A percentile compares a stretch with the other conserved stretches of the same genome.
Evolutionary conservation across 2,329 filamentous ascomycete species (phyloP).

Genomic region (Microdochium nivale): DNA sequence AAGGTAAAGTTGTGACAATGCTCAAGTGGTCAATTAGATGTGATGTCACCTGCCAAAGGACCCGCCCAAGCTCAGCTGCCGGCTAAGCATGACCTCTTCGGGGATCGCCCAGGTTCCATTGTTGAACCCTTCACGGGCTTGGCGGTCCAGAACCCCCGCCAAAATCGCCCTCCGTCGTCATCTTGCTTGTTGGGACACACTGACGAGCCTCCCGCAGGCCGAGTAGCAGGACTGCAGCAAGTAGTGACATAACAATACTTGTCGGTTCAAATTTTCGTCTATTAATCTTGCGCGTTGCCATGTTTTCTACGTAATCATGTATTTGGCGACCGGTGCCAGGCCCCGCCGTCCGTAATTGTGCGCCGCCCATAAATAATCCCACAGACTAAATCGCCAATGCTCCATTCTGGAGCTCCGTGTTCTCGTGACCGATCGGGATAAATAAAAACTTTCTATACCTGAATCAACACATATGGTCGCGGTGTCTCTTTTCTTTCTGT

Average conservation of each 20-base stretch:
- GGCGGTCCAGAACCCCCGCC: too few relatives aligned
- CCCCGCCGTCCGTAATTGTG: neutral
- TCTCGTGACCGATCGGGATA: slow-evolving; percentile 7
- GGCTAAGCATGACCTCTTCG: neutral
- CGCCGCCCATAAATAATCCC: neutral
- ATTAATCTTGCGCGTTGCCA: neutral
- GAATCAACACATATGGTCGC: slow-evolving; percentile 10
- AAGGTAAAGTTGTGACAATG: neutral
- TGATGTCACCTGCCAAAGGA: neutral
- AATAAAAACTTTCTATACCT: slow-evolving; percentile 20
- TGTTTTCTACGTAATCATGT: neutral
- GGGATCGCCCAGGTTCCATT: neutral
- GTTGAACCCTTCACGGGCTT: too few relatives aligned
- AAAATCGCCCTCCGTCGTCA: too few relatives aligned
- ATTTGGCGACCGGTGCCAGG: neutral
- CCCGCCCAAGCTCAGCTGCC: neutral
- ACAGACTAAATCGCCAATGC: neutral
- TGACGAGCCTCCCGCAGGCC: too few relatives aligned
- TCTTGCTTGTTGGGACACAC: too few relatives aligned
- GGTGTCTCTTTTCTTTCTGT: neutral
- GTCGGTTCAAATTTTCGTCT: neutral
- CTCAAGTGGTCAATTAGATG: too few relatives aligned
- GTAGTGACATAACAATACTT: too few relatives aligned
- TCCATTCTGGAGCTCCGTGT: slow-evolving; percentile 11
- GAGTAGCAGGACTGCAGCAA: too few relatives aligned